A percentile compares a stretch with the other conserved stretches of the same genome.
These are phyloP conservation scores for Aspergillus mulundensis DNA, from an alignment of 495 filamentous ascomycete species.

Conservation along the genomic window DNA sequence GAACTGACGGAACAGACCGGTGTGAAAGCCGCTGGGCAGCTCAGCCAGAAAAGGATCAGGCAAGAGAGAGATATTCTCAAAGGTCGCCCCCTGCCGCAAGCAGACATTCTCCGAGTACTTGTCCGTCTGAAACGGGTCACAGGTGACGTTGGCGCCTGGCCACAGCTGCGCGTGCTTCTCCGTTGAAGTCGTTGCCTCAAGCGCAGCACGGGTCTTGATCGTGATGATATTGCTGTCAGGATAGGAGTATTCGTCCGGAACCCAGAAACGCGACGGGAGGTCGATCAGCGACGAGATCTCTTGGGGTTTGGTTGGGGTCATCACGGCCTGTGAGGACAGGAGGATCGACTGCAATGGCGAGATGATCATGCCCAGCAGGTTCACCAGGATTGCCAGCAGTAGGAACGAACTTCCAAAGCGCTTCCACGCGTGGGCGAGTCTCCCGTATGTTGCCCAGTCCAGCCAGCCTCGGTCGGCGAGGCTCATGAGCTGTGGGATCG, in stretches of 20 bases:
- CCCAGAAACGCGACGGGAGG: neutral
- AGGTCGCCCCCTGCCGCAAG: neutral
- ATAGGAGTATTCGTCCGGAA: too few relatives aligned
- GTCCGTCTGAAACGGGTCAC: neutral
- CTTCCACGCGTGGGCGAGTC: neutral
- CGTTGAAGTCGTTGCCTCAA: conserved; percentile 4
- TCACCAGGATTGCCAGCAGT: conserved; percentile 15
- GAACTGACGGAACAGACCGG: conserved; percentile 28
- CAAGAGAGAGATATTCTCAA: conserved; percentile 13
- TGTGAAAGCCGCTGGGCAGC: conserved; percentile 18
- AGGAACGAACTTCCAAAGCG: conserved; percentile 19
- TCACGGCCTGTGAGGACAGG: conserved; percentile 14
- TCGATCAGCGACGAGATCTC: neutral
- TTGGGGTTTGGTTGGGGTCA: conserved; percentile 13
- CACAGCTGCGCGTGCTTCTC: conserved; percentile 17
- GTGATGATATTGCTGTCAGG: neutral
- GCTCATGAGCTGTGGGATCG: conserved; percentile 19
- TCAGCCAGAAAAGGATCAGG: conserved; percentile 21
- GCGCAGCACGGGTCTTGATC: neutral
- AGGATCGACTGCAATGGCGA: conserved; percentile 23
- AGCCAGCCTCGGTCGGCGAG: conserved; percentile 29
- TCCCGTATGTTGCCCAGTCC: conserved; percentile 11
- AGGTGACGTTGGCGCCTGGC: neutral
- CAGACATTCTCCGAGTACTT: neutral
- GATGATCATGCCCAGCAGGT: conserved; percentile 19